Conservation (phyloP, 2,329 filamentous ascomycete genomes). For the Aspergillus terreus region DNA sequence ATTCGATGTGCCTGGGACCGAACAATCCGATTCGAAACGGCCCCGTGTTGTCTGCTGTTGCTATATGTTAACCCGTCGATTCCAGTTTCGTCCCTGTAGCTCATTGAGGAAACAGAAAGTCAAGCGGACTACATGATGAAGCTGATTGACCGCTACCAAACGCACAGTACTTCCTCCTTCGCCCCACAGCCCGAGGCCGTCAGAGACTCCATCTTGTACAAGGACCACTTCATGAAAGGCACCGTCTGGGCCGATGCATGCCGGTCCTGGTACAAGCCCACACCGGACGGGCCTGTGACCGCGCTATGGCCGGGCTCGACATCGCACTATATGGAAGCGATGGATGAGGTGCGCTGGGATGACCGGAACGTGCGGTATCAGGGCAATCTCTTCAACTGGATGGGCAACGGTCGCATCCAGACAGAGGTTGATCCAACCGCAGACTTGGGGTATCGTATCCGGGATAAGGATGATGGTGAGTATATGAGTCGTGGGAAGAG, state of each 20-base stretch:
- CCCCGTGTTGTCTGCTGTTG: conserved; percentile 30
- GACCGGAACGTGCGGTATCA: conserved; percentile 19
- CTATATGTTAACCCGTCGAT: neutral
- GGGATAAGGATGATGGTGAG: conserved; percentile 20
- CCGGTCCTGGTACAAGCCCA: conserved; percentile 34
- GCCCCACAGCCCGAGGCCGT: conserved; percentile 34
- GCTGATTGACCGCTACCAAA: conserved; percentile 32
- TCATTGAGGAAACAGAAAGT: conserved; percentile 21
- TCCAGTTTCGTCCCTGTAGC: neutral
- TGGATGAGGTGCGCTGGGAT: conserved; percentile 15
- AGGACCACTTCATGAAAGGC: conserved; percentile 30
- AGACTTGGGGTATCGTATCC: conserved; percentile 15
- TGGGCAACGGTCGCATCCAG: conserved; percentile 18
- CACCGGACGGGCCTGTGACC: conserved; percentile 16
- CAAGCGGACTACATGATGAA: conserved; percentile 43
- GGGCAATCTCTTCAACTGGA: conserved; percentile 15
- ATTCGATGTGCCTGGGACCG: conserved; percentile 24
- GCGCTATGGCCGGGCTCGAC: conserved; percentile 21
- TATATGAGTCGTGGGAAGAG: conserved; percentile 8
- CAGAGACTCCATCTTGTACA: conserved; percentile 28
- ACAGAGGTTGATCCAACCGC: conserved; percentile 14
- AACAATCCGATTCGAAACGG: conserved; percentile 42
- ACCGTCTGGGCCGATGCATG: conserved; percentile 35
- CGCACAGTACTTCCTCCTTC: conserved; percentile 29
- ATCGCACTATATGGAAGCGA: conserved; percentile 20